Evolutionary conservation across 2,329 filamentous ascomycete genomes (phyloP), one percentile per base, ranked within the genome.

Genomic region (Lachnellula occidentalis): DNA sequence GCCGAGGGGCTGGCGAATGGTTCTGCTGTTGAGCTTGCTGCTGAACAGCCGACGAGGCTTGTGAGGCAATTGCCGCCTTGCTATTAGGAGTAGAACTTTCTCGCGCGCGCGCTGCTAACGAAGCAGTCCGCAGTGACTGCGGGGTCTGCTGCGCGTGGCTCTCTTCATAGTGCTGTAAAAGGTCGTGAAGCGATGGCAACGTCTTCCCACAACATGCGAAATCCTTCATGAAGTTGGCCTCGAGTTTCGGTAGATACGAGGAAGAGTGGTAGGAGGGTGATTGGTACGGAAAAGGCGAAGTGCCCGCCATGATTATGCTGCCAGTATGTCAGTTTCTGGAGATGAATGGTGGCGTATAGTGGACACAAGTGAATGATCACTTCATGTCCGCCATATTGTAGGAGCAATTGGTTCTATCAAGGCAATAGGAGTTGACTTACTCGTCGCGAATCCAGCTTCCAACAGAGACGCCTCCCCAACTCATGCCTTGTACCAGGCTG

Each of bases 401-500:
- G 21, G 27, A 47, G 55, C 51, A 57, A 54, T 56, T 56, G 51
- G 48, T 43, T 47, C 27, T 45, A 56, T 56, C 48, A 57, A 55
- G 45, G 8, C 27, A 31, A 36, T 9, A 19, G 42, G 19, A 31
- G 17, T 17, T 5, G 50, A 86, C 92, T 84, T 84, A 99, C 94
- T 99, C 94, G 75, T 99, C 92, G 72, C 90, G 82, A 72, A 99
- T 94, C 78, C 95, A 97, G 68, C 92, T 97, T 59, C 92, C 92
- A 61, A 97, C 90, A 8, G 92, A 97, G 57, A 96, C 84, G 61
- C 92, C 92, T 69, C 92, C 92, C 92, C 92, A 99, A 73, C 92
- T 96, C 86, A 96, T 91, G 65, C 92, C 92, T 60, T 85, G 87
- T 74, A 85, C 83, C 55, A 86, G 71, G 67, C 83, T 86, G 48